Percentiles rank a stretch among this genome's conserved stretches.
phyloP scores from a whole-genome alignment of 2,329 filamentous ascomycete genomes.

The Rutstroemia sp. region DNA sequence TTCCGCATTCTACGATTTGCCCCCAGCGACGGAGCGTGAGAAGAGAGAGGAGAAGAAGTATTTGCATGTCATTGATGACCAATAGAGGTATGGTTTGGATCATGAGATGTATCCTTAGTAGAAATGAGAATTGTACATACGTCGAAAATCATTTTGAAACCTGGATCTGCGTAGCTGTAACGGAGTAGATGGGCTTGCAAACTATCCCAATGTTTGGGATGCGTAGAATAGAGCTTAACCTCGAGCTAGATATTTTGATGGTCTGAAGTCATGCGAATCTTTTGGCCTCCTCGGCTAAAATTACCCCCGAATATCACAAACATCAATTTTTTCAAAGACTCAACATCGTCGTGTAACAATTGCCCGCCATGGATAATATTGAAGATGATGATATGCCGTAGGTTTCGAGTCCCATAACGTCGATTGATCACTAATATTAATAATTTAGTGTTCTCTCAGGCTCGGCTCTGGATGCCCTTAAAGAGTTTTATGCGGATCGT shows the following conservation, averaged over 20 bases:
- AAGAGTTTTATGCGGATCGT: constrained; percentile 67
- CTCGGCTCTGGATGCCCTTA: constrained; percentile 59
- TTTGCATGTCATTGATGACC: constrained; percentile 83
- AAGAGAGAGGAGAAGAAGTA: constrained; percentile 95
- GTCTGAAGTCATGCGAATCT: background rate
- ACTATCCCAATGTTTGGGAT: too few species aligned
- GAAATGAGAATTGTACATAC: constrained; percentile 32
- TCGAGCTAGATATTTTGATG: too few species aligned
- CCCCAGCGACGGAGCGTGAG: constrained; percentile 90
- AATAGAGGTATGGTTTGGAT: constrained; percentile 43
- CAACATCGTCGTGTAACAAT: background rate
- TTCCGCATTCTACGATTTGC: constrained; percentile 83
- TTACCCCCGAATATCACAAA: background rate
- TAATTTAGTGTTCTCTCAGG: constrained; percentile 52
- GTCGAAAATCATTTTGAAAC: constrained; percentile 3
- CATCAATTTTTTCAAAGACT: background rate
- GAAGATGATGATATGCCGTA: constrained; percentile 19
- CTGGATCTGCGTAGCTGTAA: background rate
- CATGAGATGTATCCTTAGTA: constrained; percentile 9
- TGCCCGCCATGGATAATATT: constrained; percentile 9
- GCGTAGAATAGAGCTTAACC: too few species aligned
- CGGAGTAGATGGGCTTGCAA: background rate
- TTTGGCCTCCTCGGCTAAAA: background rate
- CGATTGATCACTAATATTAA: background rate
- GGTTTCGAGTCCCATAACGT: background rate